Conservation (phyloP, 2,329 filamentous ascomycete genomes). For the Fusarium tricinctum region DNA sequence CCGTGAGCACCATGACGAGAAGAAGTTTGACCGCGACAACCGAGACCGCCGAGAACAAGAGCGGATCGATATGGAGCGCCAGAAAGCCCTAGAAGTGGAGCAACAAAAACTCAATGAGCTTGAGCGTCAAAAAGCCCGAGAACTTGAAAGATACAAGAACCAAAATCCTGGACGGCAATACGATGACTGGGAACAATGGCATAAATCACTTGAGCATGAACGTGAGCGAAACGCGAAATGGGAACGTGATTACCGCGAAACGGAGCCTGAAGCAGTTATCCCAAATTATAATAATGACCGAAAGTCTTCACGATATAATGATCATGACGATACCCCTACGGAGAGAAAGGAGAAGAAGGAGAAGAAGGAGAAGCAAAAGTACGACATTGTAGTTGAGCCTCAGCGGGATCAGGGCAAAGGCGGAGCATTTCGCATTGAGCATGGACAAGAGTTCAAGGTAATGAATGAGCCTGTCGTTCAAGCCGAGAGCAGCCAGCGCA, state of each 20-base stretch:
- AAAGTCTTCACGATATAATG: slow-evolving; percentile 52
- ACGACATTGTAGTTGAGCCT: slow-evolving; percentile 47
- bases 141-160: slow-evolving; percentile 21
- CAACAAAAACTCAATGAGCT: slow-evolving; percentile 43
- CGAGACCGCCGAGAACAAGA: slow-evolving; percentile 36
- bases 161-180: slow-evolving; percentile 16
- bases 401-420: slow-evolving; percentile 46
- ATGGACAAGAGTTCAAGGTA: slow-evolving; percentile 50
- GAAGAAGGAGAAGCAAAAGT: slow-evolving; percentile 40
- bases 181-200: slow-evolving; percentile 31
- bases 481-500: slow-evolving; percentile 45
- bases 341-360: slow-evolving; percentile 48
- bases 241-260: slow-evolving; percentile 48
- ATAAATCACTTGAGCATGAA: slow-evolving; percentile 33
- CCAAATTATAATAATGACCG: slow-evolving; percentile 51
- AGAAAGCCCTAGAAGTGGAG: slow-evolving; percentile 36
- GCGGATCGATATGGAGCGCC: slow-evolving; percentile 41
- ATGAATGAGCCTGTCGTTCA: slow-evolving; percentile 41
- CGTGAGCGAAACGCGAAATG: slow-evolving; percentile 39
- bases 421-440: slow-evolving; percentile 50
- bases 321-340: slow-evolving; percentile 50
- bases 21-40: slow-evolving; percentile 39
- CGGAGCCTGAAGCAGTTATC: slow-evolving; percentile 50
- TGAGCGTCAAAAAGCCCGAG: slow-evolving; percentile 35
- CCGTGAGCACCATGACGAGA: slow-evolving; percentile 35